Percentiles rank a stretch among this genome's conserved stretches.
Evolutionary conservation across 768 basidiomycete genomes (phyloP).

Genomic region (Russula compacta): DNA sequence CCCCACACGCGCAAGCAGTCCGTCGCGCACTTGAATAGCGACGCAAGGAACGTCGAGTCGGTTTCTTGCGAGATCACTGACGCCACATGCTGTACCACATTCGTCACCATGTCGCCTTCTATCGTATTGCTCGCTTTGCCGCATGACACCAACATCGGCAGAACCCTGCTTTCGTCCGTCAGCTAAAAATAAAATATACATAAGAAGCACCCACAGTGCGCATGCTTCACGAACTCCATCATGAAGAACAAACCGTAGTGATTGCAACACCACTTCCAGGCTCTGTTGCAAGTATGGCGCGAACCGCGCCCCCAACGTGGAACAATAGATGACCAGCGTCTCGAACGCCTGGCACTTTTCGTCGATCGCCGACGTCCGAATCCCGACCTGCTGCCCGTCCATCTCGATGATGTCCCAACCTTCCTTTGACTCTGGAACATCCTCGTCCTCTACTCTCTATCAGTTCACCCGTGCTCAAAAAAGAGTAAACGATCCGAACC

Average conservation of each 20-base stretch:
- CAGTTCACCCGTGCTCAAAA: neutral
- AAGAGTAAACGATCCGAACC: conserved; percentile 33
- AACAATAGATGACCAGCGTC: conserved; percentile 74
- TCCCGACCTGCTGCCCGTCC: conserved; percentile 69
- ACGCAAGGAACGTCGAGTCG: conserved; percentile 70
- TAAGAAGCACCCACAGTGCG: conserved; percentile 47
- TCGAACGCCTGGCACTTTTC: conserved; percentile 86
- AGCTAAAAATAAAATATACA: neutral
- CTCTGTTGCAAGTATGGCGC: conserved; percentile 65
- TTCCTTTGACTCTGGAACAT: conserved; percentile 48
- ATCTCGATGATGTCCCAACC: conserved; percentile 74
- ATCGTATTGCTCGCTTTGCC: conserved; percentile 47
- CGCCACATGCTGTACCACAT: conserved; percentile 53
- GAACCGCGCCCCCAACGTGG: conserved; percentile 55
- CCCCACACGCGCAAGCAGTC: conserved; percentile 55
- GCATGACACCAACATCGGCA: conserved; percentile 61
- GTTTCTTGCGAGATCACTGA: conserved; percentile 57
- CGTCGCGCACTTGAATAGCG: conserved; percentile 61
- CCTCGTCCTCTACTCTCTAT: conserved; percentile 39
- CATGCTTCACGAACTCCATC: conserved; percentile 77
- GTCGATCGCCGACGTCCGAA: conserved; percentile 72
- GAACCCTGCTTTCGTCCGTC: conserved; percentile 36
- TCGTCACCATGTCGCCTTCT: conserved; percentile 41
- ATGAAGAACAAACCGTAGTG: conserved; percentile 70
- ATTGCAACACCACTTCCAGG: conserved; percentile 63